Evolutionary conservation across 2,329 filamentous ascomycete species (phyloP).

Genomic region (Periglandula ipomoeae): DNA sequence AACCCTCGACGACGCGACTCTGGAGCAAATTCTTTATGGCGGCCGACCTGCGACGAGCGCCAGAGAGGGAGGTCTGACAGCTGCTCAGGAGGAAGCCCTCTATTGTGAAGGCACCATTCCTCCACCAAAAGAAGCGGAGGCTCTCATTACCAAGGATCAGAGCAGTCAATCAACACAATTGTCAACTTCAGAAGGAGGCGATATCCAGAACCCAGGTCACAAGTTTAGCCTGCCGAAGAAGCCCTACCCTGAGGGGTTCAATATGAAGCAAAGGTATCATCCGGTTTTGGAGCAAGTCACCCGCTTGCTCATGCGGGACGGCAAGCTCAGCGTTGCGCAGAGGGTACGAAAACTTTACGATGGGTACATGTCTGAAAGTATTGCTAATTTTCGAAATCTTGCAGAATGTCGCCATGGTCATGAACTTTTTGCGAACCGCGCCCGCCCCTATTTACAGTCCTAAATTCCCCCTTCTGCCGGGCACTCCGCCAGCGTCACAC

Average conservation of each 20-base stretch:
- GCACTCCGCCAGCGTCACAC: slow-evolving; percentile 64
- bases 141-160: slow-evolving; percentile 16
- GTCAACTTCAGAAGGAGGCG: slow-evolving; percentile 10
- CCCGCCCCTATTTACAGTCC: slow-evolving; percentile 70
- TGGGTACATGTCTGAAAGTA: slow-evolving; percentile 1
- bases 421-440: slow-evolving; percentile 76
- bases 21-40: slow-evolving; percentile 28
- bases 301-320: slow-evolving; percentile 82
- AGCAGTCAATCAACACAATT: slow-evolving; percentile 11
- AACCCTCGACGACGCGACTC: slow-evolving; percentile 24
- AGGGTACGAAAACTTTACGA: slow-evolving; percentile 57
- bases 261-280: slow-evolving; percentile 74
- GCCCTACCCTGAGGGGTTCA: slow-evolving; percentile 53
- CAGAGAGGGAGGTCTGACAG: slow-evolving; percentile 26
- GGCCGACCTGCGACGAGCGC: slow-evolving; percentile 21
- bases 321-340: slow-evolving; percentile 85
- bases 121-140: slow-evolving; percentile 23
- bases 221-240: slow-evolving; percentile 68
- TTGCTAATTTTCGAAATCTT: slow-evolving; percentile 7
- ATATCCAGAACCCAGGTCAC: slow-evolving; percentile 43
- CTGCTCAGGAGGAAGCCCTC: slow-evolving; percentile 34
- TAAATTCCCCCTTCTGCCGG: slow-evolving; percentile 61
- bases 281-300: slow-evolving; percentile 79
- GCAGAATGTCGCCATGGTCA: slow-evolving; percentile 76
- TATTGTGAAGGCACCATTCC: slow-evolving; percentile 34